These are phyloP conservation scores for Pleurostoma richardsiae DNA, from an alignment of 2,329 filamentous ascomycete genomes.

Conservation along the genomic window DNA sequence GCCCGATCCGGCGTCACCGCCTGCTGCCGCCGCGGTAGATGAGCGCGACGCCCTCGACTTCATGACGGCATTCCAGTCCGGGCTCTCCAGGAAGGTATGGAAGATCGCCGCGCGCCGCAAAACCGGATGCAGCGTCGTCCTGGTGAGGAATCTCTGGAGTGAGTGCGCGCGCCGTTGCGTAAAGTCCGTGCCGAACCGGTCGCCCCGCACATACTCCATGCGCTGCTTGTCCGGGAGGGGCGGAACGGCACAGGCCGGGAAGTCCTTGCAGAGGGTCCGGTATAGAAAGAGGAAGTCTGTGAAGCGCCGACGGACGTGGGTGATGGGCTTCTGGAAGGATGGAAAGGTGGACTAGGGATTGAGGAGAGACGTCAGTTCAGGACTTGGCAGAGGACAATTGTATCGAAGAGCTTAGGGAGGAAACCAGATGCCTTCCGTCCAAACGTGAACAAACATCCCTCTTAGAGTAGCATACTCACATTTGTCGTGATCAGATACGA, in stretches of 20 bases:
- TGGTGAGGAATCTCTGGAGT: constrained; percentile 82
- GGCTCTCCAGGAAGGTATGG: constrained; percentile 84
- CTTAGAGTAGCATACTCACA: constrained; percentile 39
- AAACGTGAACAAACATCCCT: too few relatives aligned
- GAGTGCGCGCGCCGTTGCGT: constrained; percentile 84
- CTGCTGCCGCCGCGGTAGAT: constrained; percentile 29
- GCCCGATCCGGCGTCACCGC: constrained; percentile 39
- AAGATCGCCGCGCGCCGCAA: constrained; percentile 79
- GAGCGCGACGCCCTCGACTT: constrained; percentile 65
- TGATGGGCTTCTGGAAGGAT: constrained; percentile 79
- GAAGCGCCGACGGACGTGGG: constrained; percentile 81
- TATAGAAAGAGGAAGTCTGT: constrained; percentile 97
- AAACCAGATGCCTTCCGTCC: too few relatives aligned
- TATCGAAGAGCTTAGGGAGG: neutral
- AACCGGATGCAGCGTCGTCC: constrained; percentile 82
- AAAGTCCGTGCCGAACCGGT: constrained; percentile 92
- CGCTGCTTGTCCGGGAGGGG: constrained; percentile 97
- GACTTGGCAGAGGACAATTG: neutral
- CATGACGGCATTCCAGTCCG: constrained; percentile 97
- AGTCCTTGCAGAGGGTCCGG: constrained; percentile 83
- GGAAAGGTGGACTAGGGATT: constrained; percentile 77
- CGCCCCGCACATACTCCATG: constrained; percentile 96
- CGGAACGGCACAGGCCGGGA: constrained; percentile 85
- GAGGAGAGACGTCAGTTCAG: too few relatives aligned
- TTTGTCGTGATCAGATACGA: constrained; percentile 92